Percentiles rank a stretch among this genome's conserved stretches.
These are phyloP conservation scores for Lotmaria passim DNA, from an alignment of 208 protist genomes.

Conservation along the genomic window DNA sequence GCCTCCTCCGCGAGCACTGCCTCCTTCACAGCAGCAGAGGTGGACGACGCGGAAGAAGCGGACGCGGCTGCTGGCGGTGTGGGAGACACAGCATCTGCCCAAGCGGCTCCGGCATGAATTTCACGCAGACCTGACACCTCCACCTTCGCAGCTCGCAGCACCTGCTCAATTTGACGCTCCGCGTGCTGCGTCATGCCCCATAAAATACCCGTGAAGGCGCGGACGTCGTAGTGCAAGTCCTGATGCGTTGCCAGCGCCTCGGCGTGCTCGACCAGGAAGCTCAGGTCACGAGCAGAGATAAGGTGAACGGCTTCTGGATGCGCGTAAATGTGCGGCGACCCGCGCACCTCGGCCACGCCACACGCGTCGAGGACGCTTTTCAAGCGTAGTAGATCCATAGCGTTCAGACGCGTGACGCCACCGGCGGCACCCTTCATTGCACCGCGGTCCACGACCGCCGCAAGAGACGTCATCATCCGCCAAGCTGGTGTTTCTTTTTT, in stretches of 20 bases:
- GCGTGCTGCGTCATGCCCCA: constrained; percentile 65
- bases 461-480: constrained; percentile 12
- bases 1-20: too few relatives aligned
- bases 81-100: neutral
- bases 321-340: constrained; percentile 66
- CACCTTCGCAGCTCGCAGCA: constrained; percentile 13
- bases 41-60: neutral
- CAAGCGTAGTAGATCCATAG: constrained; percentile 40
- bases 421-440: neutral
- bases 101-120: constrained; percentile 5
- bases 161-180: constrained; percentile 42
- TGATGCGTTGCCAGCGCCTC: constrained; percentile 39
- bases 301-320: constrained; percentile 64
- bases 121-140: neutral
- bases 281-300: constrained; percentile 42
- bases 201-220: constrained; percentile 55
- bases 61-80: neutral
- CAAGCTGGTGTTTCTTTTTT: constrained; percentile 12
- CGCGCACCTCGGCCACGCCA: constrained; percentile 47
- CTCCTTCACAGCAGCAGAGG: neutral
- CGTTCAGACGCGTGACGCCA: neutral
- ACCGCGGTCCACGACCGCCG: neutral
- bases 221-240: constrained; percentile 63
- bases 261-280: constrained; percentile 44
- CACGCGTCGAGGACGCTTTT: constrained; percentile 50